Conservation (phyloP, 768 basidiomycete species). For the Suillus subalutaceus region DNA sequence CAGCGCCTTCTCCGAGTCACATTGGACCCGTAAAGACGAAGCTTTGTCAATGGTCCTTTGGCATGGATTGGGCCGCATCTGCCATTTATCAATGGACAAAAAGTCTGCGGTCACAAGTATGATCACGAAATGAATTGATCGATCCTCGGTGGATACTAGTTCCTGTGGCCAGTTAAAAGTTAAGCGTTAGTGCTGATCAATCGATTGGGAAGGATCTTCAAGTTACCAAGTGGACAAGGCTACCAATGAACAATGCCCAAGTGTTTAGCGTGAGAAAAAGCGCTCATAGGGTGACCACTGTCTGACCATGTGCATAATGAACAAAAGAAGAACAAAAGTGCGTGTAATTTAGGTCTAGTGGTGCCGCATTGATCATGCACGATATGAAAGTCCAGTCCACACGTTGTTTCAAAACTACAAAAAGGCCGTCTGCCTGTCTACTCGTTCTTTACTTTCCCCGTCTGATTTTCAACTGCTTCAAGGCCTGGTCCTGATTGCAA, state of each 20-base stretch:
- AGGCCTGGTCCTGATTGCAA: constrained; percentile 4
- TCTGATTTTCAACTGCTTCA: neutral
- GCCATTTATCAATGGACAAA: neutral
- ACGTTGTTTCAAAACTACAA: constrained; percentile 2
- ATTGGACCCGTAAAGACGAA: neutral
- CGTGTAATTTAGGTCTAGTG: neutral
- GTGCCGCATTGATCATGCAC: neutral
- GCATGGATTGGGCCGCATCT: neutral
- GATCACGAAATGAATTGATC: neutral
- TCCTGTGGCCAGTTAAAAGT: neutral
- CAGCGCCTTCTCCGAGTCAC: neutral
- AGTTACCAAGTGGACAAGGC: neutral
- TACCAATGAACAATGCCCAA: neutral
- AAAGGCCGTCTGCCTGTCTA: neutral
- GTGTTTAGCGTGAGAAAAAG: neutral
- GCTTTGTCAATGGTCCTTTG: neutral
- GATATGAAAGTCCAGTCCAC: neutral
- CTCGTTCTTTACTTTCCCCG: neutral
- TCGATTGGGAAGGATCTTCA: neutral
- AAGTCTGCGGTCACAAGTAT: neutral
- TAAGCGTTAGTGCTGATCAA: neutral
- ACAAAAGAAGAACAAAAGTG: constrained; percentile 7
- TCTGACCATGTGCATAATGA: neutral
- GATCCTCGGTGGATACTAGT: neutral
- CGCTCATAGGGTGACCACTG: neutral